phyloP scores from a whole-genome alignment of 2,329 filamentous ascomycete genomes.

The Hortaea sp. region DNA sequence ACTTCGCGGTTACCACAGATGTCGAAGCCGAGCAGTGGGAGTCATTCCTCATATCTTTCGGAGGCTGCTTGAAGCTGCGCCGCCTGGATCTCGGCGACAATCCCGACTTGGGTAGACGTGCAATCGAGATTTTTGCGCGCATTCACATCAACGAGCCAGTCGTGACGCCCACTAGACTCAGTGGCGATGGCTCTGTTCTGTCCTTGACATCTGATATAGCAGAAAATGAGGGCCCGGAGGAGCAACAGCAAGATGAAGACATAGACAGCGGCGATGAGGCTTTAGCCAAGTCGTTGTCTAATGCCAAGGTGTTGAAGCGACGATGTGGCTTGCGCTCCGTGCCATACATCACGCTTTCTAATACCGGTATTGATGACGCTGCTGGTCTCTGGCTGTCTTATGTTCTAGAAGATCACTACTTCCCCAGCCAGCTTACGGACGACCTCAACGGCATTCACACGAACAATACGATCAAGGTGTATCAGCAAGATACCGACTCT shows the following conservation, averaged over 20 bases:
- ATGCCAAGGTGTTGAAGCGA: neutral
- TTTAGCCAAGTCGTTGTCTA: neutral
- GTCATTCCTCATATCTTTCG: constrained; percentile 34
- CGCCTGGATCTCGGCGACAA: constrained; percentile 39
- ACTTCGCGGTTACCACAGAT: constrained; percentile 29
- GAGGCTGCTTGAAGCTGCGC: constrained; percentile 32
- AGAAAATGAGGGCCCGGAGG: constrained; percentile 2
- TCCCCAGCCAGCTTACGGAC: constrained; percentile 26
- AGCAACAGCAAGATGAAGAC: constrained; percentile 3
- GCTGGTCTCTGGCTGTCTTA: constrained; percentile 33
- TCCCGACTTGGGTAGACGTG: constrained; percentile 28
- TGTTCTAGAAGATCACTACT: constrained; percentile 29
- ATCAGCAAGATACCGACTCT: constrained; percentile 18
- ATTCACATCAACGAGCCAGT: constrained; percentile 29
- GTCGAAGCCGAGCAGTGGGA: constrained; percentile 33
- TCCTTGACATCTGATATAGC: constrained; percentile 13
- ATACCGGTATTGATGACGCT: constrained; percentile 26
- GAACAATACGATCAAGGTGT: constrained; percentile 20
- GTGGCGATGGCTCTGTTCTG: constrained; percentile 13
- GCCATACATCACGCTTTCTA: constrained; percentile 29
- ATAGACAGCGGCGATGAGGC: constrained; percentile 2
- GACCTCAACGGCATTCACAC: constrained; percentile 23
- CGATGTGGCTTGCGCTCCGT: constrained; percentile 30
- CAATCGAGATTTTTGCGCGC: constrained; percentile 36
- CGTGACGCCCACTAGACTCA: constrained; percentile 21